Evolutionary conservation across 2,329 filamentous ascomycete genomes (phyloP).

Genomic region (Whalleya microplaca): DNA sequence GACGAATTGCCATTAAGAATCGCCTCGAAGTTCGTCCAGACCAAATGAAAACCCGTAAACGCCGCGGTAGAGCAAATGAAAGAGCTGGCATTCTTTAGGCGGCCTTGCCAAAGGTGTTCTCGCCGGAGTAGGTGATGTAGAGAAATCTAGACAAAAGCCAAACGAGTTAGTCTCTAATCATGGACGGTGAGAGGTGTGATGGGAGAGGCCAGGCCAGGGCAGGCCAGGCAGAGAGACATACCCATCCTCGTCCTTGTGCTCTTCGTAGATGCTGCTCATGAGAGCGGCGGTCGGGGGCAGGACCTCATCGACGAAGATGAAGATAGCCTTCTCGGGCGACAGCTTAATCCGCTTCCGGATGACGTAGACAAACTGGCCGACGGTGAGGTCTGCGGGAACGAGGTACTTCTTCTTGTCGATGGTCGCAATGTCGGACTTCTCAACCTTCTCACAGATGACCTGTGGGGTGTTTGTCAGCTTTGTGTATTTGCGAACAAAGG

Average conservation of each 20-base stretch:
- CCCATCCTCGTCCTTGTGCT: constrained; percentile 88
- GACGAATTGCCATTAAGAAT: constrained; percentile 19
- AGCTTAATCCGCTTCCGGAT: constrained; percentile 99
- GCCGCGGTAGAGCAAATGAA: constrained; percentile 19
- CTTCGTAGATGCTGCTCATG: constrained; percentile 99
- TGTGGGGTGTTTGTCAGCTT: constrained; percentile 41
- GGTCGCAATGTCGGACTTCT: constrained; percentile 98
- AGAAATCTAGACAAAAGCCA: constrained; percentile 68
- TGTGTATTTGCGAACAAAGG: neutral
- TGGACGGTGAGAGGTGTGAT: constrained; percentile 5
- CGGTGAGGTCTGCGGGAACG: constrained; percentile 94
- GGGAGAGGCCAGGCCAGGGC: neutral
- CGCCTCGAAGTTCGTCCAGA: constrained; percentile 30
- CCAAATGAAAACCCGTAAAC: constrained; percentile 29
- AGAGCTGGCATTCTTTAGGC: constrained; percentile 33
- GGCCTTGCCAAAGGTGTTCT: constrained; percentile 89
- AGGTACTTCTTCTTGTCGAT: constrained; percentile 99
- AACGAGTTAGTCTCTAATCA: constrained; percentile 10
- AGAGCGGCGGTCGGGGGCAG: constrained; percentile 94
- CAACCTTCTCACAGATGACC: constrained; percentile 99
- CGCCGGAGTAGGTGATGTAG: constrained; percentile 99
- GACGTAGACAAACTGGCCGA: constrained; percentile 99
- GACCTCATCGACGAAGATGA: constrained; percentile 99
- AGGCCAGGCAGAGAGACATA: constrained; percentile 44
- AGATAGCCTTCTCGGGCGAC: constrained; percentile 99